Evolutionary conservation across 805 yeast genomes (phyloP), one percentile per base, ranked within the genome.

Genomic region (Hanseniaspora occidentalis): DNA sequence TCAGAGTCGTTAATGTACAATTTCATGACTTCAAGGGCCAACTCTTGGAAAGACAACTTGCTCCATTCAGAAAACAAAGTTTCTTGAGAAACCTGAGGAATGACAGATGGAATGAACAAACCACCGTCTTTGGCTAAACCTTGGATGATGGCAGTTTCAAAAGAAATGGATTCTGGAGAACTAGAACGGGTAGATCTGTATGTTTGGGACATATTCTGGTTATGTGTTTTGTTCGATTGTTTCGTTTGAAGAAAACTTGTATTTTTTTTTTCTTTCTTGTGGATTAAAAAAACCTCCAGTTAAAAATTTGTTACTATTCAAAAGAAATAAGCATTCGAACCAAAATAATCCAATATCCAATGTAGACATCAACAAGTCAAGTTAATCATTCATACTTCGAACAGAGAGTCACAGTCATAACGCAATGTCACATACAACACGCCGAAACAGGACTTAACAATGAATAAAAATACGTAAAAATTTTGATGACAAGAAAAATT

Each of bases 81-180:
- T 10, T 65, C 56, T 5, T 78, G 67, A 46, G 56, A 60, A 23
- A 83, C 69, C 46, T 69, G 59, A 43, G 97, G 96, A 50, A 88
- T 83, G 36, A 58, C 67, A 13, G 92, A 72, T 36, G 98, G 99
- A 42, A 92, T 70, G 61, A 84, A 92, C 31, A 92, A 73, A 31
- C 99, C 99, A 49, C 98, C 98, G 58, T 94, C 99, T 37, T 83
- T 77, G 40, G 97, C 97, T 54, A 92, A 70, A 39, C 99, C 99
- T 43, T 82, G 81, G 61, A 83, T 77, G 43, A 84, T 81, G 17
- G 81, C 89, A 40, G 77, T 86, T 60, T 84, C 94, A 49, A 84
- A 84, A 4, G 85, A 70, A 38, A 73, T 67, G 6, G 70, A 56
- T 50, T 74, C 73, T 14, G 62, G 57, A 2, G 54, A 56, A 16